Conservation (phyloP, 2,329 filamentous ascomycete species). For the Epichloe sp. region DNA sequence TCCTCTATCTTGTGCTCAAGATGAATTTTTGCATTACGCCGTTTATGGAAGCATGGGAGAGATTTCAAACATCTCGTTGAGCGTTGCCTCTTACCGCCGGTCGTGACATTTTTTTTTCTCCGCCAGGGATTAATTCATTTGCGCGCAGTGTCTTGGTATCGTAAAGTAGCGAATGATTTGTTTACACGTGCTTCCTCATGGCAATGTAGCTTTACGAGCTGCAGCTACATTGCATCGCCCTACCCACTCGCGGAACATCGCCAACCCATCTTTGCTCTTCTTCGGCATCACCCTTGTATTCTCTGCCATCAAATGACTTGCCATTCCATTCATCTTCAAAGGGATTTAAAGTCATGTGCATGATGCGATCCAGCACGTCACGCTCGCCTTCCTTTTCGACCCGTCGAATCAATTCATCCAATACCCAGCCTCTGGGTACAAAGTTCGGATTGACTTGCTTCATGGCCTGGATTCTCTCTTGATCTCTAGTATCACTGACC, state of each 20-base stretch:
- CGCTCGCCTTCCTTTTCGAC: conserved; percentile 77
- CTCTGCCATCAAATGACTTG: conserved; percentile 30
- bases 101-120: conserved; percentile 38
- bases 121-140: too few relatives aligned
- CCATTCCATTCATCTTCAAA: conserved; percentile 69
- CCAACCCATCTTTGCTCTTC: conserved; percentile 77
- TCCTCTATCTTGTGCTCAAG: conserved; percentile 64
- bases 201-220: conserved; percentile 48
- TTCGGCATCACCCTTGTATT: conserved; percentile 44
- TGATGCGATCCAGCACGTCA: conserved; percentile 61
- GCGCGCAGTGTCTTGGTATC: neutral
- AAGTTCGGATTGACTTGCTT: conserved; percentile 87
- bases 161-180: neutral
- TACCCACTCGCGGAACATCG: conserved; percentile 65
- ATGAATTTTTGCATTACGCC: conserved; percentile 38
- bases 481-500: conserved; percentile 33
- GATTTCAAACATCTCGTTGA: conserved; percentile 39
- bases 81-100: conserved; percentile 60
- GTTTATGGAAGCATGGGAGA: conserved; percentile 62
- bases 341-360: conserved; percentile 73
- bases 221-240: conserved; percentile 89
- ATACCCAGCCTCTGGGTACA: conserved; percentile 76
- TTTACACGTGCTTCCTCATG: neutral
- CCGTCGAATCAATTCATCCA: conserved; percentile 82
- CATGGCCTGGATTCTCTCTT: conserved; percentile 59